A percentile compares a stretch with the other conserved stretches of the same genome.
phyloP scores from a whole-genome alignment of 116 monocot species.

The Papilionanthe hybrid region DNA sequence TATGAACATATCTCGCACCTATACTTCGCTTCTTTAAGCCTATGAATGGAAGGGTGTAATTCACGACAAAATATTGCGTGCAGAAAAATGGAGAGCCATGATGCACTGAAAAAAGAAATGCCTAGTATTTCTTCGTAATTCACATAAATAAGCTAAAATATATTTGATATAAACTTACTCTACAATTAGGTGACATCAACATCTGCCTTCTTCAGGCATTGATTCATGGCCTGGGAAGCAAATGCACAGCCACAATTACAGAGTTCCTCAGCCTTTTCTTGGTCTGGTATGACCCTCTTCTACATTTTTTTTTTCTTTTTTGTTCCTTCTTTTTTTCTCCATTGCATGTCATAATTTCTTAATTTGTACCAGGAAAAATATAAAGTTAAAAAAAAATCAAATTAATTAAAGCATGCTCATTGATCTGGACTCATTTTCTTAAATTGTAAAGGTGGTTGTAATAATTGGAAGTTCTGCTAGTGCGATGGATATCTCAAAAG shows the following conservation, averaged over 20 bases:
- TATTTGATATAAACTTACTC: not conserved
- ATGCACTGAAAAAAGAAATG: not conserved
- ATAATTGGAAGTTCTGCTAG: conserved; percentile 64
- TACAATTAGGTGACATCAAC: not conserved
- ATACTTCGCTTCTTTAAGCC: no score
- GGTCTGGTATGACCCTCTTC: conserved; percentile 26
- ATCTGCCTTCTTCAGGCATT: conserved; percentile 27
- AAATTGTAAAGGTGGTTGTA: conserved; percentile 40
- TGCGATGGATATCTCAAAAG: conserved; percentile 64
- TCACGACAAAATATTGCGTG: no score
- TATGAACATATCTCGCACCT: no score
- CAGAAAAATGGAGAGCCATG: no score
- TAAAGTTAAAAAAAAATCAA: not conserved
- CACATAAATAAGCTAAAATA: not conserved
- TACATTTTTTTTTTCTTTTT: no score
- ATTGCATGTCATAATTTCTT: not conserved
- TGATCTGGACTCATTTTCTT: no score
- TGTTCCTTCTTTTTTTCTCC: no score
- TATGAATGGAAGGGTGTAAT: no score
- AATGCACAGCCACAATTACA: conserved; percentile 70
- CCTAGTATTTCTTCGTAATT: no score
- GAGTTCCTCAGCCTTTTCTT: conserved; percentile 48
- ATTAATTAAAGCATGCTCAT: no score
- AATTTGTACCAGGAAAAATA: not conserved
- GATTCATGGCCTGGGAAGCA: conserved; percentile 64